Evolutionary conservation across 2,329 filamentous ascomycete genomes (phyloP), one percentile per base, ranked within the genome.

Genomic region (Pseudogymnoascus sp.): DNA sequence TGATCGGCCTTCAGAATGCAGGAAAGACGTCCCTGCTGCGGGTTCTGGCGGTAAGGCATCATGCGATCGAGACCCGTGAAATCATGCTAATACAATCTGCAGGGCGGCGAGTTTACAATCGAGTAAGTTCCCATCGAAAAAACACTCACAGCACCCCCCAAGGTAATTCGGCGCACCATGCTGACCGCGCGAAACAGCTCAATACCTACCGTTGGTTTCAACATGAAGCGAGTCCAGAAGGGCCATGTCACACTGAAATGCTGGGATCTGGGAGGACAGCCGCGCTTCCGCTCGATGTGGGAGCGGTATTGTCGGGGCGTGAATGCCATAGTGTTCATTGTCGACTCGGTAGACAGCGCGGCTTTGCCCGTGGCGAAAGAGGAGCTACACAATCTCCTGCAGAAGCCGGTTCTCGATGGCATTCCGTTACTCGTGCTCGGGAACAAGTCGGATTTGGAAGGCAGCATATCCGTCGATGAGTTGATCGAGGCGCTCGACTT

Each of bases 191-290:
- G 70, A 67, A 76, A 72, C 79, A 97, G 93, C 80, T 96, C 93
- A 67, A 97, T 97, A 74, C 94, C 94, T 64, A 99, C 94, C 14
- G 93, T 99, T 70, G 94, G 94, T 67, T 97, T 97, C 81, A 99
- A 97, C 76, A 96, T 97, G 86, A 97, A 97, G 82, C 88, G 89
- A 68, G 91, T 99, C 69, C 92, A 97, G 77, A 93, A 94, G 72
- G 94, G 94, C 69, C 93, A 97, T 83, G 94, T 99, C 74, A 96
- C 94, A 69, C 82, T 99, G 71, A 97, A 97, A 78, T 99, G 94
- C 77, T 99, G 94, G 94, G 94, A 99, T 78, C 85, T 99, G 66
- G 94, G 94, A 68, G 94, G 94, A 60, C 94, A 99, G 77, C 93
- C 94, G 69, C 85, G 93, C 67, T 99, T 97, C 78, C 89, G 94